Conservation (phyloP, 768 basidiomycete species). For the Favolaschia claudopus region DNA sequence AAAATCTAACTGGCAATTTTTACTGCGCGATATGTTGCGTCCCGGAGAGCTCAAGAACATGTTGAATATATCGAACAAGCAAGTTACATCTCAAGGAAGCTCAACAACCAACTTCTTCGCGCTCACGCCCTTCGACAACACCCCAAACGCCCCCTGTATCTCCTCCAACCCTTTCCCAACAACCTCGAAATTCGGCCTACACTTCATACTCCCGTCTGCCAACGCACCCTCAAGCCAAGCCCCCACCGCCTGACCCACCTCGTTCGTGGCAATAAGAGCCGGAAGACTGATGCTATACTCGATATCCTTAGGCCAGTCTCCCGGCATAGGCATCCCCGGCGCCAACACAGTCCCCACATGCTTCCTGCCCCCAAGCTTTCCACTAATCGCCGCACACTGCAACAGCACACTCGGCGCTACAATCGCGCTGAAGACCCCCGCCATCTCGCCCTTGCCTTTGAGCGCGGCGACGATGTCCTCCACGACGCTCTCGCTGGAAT, state of each 20-base stretch:
- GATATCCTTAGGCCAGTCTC: not conserved
- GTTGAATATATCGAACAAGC: too few relatives aligned
- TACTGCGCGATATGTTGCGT: too few relatives aligned
- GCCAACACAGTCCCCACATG: not conserved
- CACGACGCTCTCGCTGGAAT: not conserved
- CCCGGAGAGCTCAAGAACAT: too few relatives aligned
- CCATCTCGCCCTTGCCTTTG: slow-evolving; percentile 1
- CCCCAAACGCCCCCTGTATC: not conserved
- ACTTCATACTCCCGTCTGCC: slow-evolving; percentile 12
- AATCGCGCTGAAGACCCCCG: not conserved
- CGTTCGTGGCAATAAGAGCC: not conserved
- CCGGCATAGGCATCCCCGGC: not conserved
- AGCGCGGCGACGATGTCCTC: slow-evolving; percentile 5
- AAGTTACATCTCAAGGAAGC: too few relatives aligned
- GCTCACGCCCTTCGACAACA: not conserved
- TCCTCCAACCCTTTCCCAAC: not conserved
- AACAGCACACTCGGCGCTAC: not conserved
- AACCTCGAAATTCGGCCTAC: slow-evolving; percentile 5
- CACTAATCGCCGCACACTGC: not conserved
- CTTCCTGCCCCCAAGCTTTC: not conserved
- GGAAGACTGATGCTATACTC: not conserved
- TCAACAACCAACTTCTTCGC: slow-evolving; percentile 10
- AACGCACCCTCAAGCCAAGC: not conserved
- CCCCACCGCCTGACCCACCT: not conserved
- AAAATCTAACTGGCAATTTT: too few relatives aligned